A percentile compares a stretch with the other conserved stretches of the same genome.
These are phyloP conservation scores for Hypoxylon sp. DNA, from an alignment of 2,329 filamentous ascomycete genomes.

Conservation along the genomic window DNA sequence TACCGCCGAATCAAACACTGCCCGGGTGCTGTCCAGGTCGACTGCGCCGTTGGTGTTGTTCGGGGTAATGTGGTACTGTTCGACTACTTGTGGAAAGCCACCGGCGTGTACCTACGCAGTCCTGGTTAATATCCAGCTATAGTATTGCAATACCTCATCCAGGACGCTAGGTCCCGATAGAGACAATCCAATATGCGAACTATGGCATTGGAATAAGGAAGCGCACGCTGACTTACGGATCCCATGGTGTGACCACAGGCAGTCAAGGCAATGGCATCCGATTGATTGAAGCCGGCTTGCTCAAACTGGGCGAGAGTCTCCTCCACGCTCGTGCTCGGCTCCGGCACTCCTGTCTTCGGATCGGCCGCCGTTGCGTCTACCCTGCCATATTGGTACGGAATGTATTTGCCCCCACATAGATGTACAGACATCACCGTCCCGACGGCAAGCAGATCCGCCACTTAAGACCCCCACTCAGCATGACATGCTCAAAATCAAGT, in stretches of 20 bases:
- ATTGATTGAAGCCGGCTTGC: slow-evolving; percentile 49
- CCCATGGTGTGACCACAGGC: slow-evolving; percentile 53
- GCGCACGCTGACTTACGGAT: slow-evolving; percentile 37
- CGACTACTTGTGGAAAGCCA: slow-evolving; percentile 49
- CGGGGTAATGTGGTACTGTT: slow-evolving; percentile 42
- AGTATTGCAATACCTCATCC: neutral
- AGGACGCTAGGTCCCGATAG: neutral
- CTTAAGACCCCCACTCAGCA: slow-evolving; percentile 35
- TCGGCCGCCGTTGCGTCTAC: slow-evolving; percentile 50
- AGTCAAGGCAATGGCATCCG: slow-evolving; percentile 49
- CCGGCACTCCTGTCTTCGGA: slow-evolving; percentile 51
- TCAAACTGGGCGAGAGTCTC: slow-evolving; percentile 50
- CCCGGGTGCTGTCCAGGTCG: slow-evolving; percentile 48
- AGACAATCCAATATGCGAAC: neutral
- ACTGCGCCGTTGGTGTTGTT: slow-evolving; percentile 50
- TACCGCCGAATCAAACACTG: slow-evolving; percentile 46
- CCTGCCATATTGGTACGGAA: slow-evolving; percentile 51
- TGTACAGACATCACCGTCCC: slow-evolving; percentile 53
- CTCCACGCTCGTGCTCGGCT: slow-evolving; percentile 47
- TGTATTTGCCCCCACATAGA: slow-evolving; percentile 49
- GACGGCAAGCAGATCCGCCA: slow-evolving; percentile 53
- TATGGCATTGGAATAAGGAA: neutral
- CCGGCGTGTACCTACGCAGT: slow-evolving; percentile 45
- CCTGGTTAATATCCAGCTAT: neutral
- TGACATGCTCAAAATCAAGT: neutral